Conservation (phyloP, 208 protist genomes). For the Pavlovales sp. region DNA sequence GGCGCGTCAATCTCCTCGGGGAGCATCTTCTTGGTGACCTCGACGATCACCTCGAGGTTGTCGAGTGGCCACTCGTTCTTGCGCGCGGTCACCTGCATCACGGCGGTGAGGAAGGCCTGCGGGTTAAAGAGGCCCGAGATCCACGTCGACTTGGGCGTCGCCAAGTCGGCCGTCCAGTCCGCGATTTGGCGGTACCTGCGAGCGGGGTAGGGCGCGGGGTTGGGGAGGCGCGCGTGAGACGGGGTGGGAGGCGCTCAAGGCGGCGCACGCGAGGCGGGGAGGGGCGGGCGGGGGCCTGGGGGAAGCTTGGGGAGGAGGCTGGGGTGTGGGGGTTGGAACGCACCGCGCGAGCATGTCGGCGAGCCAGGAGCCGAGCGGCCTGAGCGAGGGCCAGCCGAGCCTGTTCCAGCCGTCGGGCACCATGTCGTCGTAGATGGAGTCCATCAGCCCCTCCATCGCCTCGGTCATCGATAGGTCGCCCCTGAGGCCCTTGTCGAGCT, state of each 20-base stretch:
- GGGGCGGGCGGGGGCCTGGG: too few relatives aligned
- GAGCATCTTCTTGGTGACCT: constrained; percentile 83
- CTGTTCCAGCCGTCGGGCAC: constrained; percentile 87
- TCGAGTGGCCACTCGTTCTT: constrained; percentile 93
- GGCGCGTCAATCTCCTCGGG: constrained; percentile 73
- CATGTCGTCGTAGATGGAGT: constrained; percentile 64
- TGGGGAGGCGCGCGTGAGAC: too few relatives aligned
- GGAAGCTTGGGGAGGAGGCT: too few relatives aligned
- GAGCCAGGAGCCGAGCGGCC: constrained; percentile 86
- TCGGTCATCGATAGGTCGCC: constrained; percentile 75
- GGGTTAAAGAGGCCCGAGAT: constrained; percentile 90
- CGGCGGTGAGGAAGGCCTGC: constrained; percentile 97
- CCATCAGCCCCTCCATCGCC: constrained; percentile 70
- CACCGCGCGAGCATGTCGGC: constrained; percentile 86
- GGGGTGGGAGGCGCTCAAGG: too few relatives aligned
- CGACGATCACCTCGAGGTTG: constrained; percentile 67
- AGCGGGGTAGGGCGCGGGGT: too few relatives aligned
- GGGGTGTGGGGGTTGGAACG: too few relatives aligned
- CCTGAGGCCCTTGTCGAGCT: constrained; percentile 86
- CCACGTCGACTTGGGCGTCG: constrained; percentile 87
- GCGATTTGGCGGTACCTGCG: constrained; percentile 74
- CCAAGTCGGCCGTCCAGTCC: constrained; percentile 81
- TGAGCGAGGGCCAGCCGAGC: constrained; percentile 90
- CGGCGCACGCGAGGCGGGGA: too few relatives aligned
- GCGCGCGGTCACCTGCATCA: constrained; percentile 95